A percentile compares a stretch with the other conserved stretches of the same genome.
Evolutionary conservation across 495 filamentous ascomycete genomes (phyloP).

Genomic region (Hypomontagnella submonticulosa): DNA sequence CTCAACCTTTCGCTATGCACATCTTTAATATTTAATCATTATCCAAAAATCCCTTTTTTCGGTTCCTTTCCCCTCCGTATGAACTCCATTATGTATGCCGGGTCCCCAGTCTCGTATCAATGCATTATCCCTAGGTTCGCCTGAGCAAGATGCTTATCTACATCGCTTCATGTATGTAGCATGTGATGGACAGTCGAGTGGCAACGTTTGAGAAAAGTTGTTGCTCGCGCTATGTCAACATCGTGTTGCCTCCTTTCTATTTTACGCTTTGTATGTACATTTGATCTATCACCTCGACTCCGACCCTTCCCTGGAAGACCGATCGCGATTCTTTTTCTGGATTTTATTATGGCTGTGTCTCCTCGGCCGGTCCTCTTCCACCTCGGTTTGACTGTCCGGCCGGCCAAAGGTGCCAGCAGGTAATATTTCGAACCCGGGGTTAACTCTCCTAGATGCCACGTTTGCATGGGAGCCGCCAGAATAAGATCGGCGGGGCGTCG

Average conservation of each 20-base stretch:
- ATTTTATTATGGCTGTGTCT: constrained; percentile 31
- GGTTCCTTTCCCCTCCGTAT: constrained; percentile 10
- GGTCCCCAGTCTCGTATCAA: constrained; percentile 6
- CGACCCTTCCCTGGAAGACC: constrained; percentile 16
- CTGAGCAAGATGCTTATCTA: constrained; percentile 41
- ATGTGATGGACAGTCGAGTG: constrained; percentile 16
- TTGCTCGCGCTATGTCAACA: constrained; percentile 15
- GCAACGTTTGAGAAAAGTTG: constrained; percentile 12
- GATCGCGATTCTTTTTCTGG: constrained; percentile 38
- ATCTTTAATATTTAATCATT: constrained; percentile 31
- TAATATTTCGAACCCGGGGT: constrained; percentile 70
- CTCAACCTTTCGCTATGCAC: constrained; percentile 18
- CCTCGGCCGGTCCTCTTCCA: constrained; percentile 25
- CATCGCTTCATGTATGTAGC: constrained; percentile 18
- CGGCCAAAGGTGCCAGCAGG: constrained; percentile 64
- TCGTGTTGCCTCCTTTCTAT: constrained; percentile 21
- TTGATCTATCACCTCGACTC: constrained; percentile 22
- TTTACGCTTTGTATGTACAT: constrained; percentile 27
- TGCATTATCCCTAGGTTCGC: constrained; percentile 32
- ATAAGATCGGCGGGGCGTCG: constrained; percentile 43
- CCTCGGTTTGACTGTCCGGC: constrained; percentile 25
- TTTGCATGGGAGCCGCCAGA: constrained; percentile 60
- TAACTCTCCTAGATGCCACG: constrained; percentile 62
- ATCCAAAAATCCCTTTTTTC: constrained; percentile 8
- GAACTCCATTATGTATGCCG: constrained; percentile 36